phyloP scores from a whole-genome alignment of 179 eudicot genomes.

The Beta lomatogona region DNA sequence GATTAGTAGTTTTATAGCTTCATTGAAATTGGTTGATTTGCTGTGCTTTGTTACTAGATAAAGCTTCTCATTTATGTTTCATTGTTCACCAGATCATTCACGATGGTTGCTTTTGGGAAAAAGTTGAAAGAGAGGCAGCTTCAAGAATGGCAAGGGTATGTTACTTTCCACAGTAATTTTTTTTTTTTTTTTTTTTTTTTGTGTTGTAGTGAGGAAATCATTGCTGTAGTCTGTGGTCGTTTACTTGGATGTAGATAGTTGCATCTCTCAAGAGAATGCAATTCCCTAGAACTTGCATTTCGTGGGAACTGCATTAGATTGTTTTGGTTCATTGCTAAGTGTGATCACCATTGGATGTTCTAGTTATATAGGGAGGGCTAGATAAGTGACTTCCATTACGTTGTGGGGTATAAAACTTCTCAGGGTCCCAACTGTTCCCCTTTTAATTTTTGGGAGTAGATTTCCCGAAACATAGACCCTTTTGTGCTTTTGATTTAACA shows the following conservation, averaged over 20 bases:
- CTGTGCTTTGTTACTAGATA: neutral
- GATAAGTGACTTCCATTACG: neutral
- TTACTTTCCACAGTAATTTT: neutral
- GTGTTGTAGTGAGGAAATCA: neutral
- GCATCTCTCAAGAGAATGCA: neutral
- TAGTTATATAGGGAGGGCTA: neutral
- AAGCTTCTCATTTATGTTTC: neutral
- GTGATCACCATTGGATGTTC: neutral
- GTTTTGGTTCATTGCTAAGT: neutral
- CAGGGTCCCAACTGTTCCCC: too few relatives aligned
- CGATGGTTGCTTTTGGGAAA: slow-evolving; percentile 84
- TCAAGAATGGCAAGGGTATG: slow-evolving; percentile 81
- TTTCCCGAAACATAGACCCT: neutral
- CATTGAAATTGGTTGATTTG: slow-evolving; percentile 11
- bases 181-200: slow-evolving; percentile 7
- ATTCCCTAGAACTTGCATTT: neutral
- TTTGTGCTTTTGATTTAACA: neutral
- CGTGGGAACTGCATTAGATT: neutral
- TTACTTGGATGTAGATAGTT: neutral
- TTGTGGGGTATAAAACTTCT: neutral
- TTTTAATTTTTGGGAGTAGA: too few relatives aligned
- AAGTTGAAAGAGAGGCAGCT: slow-evolving; percentile 76
- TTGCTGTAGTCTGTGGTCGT: neutral
- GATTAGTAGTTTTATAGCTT: neutral
- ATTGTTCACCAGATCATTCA: slow-evolving; percentile 21